phyloP scores from a whole-genome alignment of 345 rosid species.

The Mallotus nudiflorus region DNA sequence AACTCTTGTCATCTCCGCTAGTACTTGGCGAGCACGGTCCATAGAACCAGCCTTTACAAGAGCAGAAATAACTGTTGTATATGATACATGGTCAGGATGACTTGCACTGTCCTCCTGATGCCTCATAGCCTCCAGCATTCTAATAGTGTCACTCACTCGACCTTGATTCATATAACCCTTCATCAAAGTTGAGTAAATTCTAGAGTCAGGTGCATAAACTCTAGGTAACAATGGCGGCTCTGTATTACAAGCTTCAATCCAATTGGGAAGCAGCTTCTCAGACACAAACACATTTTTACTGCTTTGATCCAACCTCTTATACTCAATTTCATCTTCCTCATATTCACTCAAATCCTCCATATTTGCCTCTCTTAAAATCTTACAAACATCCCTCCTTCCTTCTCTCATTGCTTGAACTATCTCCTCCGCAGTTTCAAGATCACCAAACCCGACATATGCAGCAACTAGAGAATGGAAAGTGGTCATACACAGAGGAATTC shows the following conservation, averaged over 20 bases:
- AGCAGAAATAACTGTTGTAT: slow-evolving; percentile 90
- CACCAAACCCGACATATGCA: slow-evolving; percentile 90
- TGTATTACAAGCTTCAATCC: slow-evolving; percentile 25
- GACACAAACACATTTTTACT: slow-evolving; percentile 38
- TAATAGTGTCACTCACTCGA: slow-evolving; percentile 64
- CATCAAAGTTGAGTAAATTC: slow-evolving; percentile 88
- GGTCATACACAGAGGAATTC: slow-evolving; percentile 64
- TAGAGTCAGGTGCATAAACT: slow-evolving; percentile 60
- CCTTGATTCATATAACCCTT: slow-evolving; percentile 94
- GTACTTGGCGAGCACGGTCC: slow-evolving; percentile 80
- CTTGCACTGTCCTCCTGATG: slow-evolving; percentile 59
- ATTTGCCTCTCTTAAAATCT: slow-evolving; percentile 59
- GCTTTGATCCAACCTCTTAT: slow-evolving; percentile 14
- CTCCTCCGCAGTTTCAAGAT: slow-evolving; percentile 66
- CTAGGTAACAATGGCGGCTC: slow-evolving; percentile 72
- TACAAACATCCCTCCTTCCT: slow-evolving; percentile 78
- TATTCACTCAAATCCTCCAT: slow-evolving; percentile 41
- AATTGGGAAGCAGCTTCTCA: slow-evolving; percentile 69
- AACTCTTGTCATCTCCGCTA: slow-evolving; percentile 74
- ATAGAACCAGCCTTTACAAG: slow-evolving; percentile 72
- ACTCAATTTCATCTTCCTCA: slow-evolving; percentile 37
- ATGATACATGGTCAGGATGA: slow-evolving; percentile 86
- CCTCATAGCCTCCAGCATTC: slow-evolving; percentile 89
- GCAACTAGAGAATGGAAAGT: slow-evolving; percentile 86
- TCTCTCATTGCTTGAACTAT: slow-evolving; percentile 92